These are phyloP conservation scores for Ganoderma sinense DNA, from an alignment of 1,284 basidiomycete genomes.

Conservation along the genomic window DNA sequence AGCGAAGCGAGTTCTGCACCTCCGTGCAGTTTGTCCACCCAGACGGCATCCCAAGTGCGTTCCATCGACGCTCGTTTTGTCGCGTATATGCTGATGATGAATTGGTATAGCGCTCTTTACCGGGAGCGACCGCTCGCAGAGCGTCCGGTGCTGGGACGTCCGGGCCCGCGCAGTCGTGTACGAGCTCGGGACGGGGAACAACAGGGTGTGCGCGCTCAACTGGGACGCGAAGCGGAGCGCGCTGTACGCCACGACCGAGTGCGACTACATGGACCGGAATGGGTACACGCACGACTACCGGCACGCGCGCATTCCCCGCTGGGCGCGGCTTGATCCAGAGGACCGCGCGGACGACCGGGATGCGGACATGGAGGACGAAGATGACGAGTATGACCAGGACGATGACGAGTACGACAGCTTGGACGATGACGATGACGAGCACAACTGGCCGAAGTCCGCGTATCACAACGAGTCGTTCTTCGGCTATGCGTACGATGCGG, in stretches of 20 bases:
- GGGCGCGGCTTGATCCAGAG: conserved; percentile 24
- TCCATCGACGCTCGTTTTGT: conserved; percentile 1
- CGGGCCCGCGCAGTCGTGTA: conserved; percentile 44
- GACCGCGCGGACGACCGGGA: conserved; percentile 14
- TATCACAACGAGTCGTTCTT: conserved; percentile 44
- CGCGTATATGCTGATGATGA: background rate
- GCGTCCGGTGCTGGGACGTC: conserved; percentile 49
- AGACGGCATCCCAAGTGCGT: conserved; percentile 37
- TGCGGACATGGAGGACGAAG: conserved; percentile 39
- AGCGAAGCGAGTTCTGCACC: conserved; percentile 19
- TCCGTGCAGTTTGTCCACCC: conserved; percentile 32
- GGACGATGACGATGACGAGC: conserved; percentile 28
- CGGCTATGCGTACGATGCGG: conserved; percentile 46
- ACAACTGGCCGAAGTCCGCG: conserved; percentile 44
- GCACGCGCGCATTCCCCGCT: conserved; percentile 26
- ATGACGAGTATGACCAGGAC: conserved; percentile 4
- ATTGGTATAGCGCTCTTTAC: conserved; percentile 41
- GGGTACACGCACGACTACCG: conserved; percentile 44
- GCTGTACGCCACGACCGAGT: conserved; percentile 47
- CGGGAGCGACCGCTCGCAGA: conserved; percentile 37
- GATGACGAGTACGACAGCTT: conserved; percentile 17
- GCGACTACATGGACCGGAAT: conserved; percentile 41
- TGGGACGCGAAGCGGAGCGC: conserved; percentile 43
- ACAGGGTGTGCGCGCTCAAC: conserved; percentile 40
- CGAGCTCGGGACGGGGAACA: conserved; percentile 53